These are phyloP conservation scores for Helenozyma rhizophorensis DNA, from an alignment of 805 yeast species.

Conservation along the genomic window DNA sequence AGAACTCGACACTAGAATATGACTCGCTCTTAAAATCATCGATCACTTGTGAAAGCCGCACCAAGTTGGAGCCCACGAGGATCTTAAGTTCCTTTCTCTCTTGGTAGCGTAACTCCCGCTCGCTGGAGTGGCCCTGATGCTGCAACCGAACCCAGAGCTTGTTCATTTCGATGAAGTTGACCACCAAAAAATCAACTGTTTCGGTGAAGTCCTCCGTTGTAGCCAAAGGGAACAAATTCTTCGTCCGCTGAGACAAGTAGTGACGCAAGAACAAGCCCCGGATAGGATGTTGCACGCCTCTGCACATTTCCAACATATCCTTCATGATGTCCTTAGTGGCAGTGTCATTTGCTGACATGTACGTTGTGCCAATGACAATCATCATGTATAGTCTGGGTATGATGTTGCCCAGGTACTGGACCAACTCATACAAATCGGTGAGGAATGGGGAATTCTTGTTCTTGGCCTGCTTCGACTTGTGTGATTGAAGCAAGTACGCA, in stretches of 20 bases:
- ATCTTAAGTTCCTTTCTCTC: constrained; percentile 90
- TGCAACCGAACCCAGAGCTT: constrained; percentile 96
- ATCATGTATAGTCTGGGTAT: constrained; percentile 88
- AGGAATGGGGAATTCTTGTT: constrained; percentile 37
- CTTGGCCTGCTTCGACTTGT: constrained; percentile 53
- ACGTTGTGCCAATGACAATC: constrained; percentile 93
- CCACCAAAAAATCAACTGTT: constrained; percentile 72
- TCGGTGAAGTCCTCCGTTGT: constrained; percentile 47
- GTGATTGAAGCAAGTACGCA: constrained; percentile 58
- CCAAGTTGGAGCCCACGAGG: constrained; percentile 88
- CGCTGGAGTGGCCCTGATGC: constrained; percentile 90
- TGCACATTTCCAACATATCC: constrained; percentile 96
- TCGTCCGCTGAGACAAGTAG: constrained; percentile 79
- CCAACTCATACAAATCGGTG: constrained; percentile 89
- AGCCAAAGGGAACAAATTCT: constrained; percentile 52
- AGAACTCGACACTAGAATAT: constrained; percentile 27
- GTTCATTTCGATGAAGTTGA: constrained; percentile 95
- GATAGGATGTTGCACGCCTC: constrained; percentile 94
- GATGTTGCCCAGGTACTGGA: constrained; percentile 92
- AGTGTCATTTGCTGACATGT: constrained; percentile 71
- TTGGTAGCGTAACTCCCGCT: constrained; percentile 62
- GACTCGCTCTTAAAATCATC: constrained; percentile 52
- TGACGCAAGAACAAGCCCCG: constrained; percentile 88
- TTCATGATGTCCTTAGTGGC: constrained; percentile 84
- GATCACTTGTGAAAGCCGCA: constrained; percentile 81